These are phyloP conservation scores for Diospyros kaki DNA, from an alignment of 148 eudicot species.

Conservation along the genomic window DNA sequence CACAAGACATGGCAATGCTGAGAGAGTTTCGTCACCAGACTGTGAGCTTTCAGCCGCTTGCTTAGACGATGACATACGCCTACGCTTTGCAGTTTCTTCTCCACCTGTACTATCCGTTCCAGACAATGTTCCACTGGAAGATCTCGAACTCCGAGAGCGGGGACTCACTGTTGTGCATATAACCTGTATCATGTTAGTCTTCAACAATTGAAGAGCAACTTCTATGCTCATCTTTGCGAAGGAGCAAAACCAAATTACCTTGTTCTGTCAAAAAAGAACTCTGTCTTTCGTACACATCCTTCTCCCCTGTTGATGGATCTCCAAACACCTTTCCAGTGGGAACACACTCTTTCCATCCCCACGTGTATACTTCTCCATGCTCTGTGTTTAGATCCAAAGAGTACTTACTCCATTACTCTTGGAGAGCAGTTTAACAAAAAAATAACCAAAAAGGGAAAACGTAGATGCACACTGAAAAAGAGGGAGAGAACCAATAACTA, in stretches of 20 bases:
- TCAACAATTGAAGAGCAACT: constrained; percentile 14
- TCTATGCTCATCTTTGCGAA: background rate
- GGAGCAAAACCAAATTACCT: constrained; percentile 46
- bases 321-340: constrained; percentile 87
- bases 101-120: constrained; percentile 42
- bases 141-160: constrained; percentile 58
- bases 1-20: constrained; percentile 85
- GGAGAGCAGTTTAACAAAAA: background rate
- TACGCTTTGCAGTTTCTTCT: constrained; percentile 72
- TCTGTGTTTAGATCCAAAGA: constrained; percentile 32
- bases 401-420: constrained; percentile 3
- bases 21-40: constrained; percentile 60
- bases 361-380: constrained; percentile 73
- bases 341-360: constrained; percentile 99
- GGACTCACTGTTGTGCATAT: constrained; percentile 62
- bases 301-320: constrained; percentile 59
- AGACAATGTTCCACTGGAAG: constrained; percentile 44
- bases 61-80: constrained; percentile 71
- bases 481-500: too few relatives aligned
- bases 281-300: constrained; percentile 44
- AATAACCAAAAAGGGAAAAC: too few relatives aligned
- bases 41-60: constrained; percentile 67
- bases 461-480: too few relatives aligned
- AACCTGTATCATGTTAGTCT: constrained; percentile 30
- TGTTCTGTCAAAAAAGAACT: constrained; percentile 45